Conservation (phyloP, 306 rosid genomes). For the apple (Malus domestica) region DNA sequence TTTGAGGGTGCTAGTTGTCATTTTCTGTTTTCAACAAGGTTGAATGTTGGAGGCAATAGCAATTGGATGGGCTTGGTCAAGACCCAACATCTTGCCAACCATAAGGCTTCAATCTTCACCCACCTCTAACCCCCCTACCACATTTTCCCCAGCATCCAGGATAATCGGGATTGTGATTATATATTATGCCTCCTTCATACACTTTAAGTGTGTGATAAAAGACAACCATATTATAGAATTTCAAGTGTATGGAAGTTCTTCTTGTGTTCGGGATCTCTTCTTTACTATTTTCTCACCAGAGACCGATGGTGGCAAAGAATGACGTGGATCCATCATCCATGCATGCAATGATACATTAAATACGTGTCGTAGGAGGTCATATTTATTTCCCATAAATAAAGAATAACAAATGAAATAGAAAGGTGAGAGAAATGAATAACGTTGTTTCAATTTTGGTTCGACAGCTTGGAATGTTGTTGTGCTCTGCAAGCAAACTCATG, state of each 20-base stretch:
- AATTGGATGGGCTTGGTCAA: background rate
- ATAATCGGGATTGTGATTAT: background rate
- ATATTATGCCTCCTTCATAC: no score
- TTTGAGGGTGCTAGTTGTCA: background rate
- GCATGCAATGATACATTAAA: no score
- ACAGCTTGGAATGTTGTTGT: background rate
- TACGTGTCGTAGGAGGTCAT: background rate
- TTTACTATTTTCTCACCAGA: background rate
- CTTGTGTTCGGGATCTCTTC: background rate
- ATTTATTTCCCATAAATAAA: background rate
- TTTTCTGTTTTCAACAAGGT: background rate
- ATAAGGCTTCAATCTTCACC: background rate
- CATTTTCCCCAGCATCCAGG: no score
- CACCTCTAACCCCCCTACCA: background rate
- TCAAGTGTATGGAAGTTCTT: background rate
- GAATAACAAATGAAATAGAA: background rate
- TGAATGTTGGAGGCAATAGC: no score
- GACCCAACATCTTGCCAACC: background rate
- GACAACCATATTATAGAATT: no score
- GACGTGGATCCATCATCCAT: background rate
- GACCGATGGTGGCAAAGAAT: background rate
- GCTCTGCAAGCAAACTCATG: slow-evolving; percentile 27
- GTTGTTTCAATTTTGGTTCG: background rate
- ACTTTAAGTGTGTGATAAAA: no score
- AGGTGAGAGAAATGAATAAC: background rate